Evolutionary conservation across 2,329 filamentous ascomycete species (phyloP), one percentile per base, ranked within the genome.

Genomic region (Chaetomiaceae sp.): DNA sequence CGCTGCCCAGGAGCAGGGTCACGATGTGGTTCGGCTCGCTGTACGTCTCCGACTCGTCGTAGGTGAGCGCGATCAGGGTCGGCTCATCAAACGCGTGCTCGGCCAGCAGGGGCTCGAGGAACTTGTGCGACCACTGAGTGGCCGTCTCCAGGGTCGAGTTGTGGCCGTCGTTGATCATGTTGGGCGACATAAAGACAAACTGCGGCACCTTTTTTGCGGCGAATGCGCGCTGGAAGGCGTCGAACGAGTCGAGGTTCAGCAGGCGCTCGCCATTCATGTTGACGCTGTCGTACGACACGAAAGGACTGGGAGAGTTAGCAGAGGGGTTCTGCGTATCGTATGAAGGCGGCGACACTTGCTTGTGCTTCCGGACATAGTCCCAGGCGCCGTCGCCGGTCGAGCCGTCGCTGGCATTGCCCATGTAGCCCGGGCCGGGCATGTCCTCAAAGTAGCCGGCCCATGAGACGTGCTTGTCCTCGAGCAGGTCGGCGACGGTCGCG

Each of bases 121-220:
- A 82, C 47, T 68, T 67, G 43, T 72, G 71, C 19, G 73, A 72
- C 80, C 80, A 83, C 3, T 69, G 65, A 1, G 77, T 74, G 3
- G 79, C 76, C 43, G 70, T 72, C n/a, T 72, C 73, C 9, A 83
- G 72, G 3, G 72, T 74, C 3, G 75, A 76, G 61, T 83, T 71
- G 61, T 89, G 85, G 14, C 83, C 86, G 62, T 87, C 82, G 57
- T 82, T 80, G 43, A 82, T 76, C 81, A 84, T 83, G 66, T 85
- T 79, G 0, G 82, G 83, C 0, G 78, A 78, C 67, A 84, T 78
- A 66, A 83, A 82, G 36, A 79, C 75, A 70, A 83, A 87, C 66
- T 88, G 85, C 3, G 85, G 85, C 11, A 88, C 73, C 8, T 70
- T 68, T 56, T 81, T 70, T 39, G 72, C 72, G 23, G 73, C 69